Conservation (phyloP, 2,329 filamentous ascomycete species). For the Microthyrium microscopicum region DNA sequence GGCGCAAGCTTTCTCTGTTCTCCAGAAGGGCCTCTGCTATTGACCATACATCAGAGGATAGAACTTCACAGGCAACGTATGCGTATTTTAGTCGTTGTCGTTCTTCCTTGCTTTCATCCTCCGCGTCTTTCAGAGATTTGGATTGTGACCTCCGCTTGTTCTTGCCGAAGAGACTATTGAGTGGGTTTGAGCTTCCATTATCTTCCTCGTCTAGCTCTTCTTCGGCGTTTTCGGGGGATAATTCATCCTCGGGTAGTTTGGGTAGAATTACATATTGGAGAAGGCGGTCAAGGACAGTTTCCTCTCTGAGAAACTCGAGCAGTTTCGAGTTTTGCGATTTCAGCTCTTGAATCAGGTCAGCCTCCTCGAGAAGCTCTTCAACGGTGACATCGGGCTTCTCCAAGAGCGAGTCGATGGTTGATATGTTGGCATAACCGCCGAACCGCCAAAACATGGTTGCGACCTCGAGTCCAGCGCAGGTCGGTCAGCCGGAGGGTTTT, state of each 20-base stretch:
- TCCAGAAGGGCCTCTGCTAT: conserved; percentile 87
- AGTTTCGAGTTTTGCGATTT: conserved; percentile 97
- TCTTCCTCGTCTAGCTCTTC: conserved; percentile 30
- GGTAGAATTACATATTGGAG: conserved; percentile 85
- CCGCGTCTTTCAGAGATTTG: conserved; percentile 25
- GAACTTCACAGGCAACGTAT: conserved; percentile 79
- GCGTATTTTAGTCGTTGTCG: conserved; percentile 88
- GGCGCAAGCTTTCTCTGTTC: conserved; percentile 57
- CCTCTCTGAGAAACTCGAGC: conserved; percentile 85
- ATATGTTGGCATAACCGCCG: conserved; percentile 95
- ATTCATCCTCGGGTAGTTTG: conserved; percentile 27
- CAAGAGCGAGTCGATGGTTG: conserved; percentile 88
- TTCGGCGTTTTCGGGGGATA: conserved; percentile 30
- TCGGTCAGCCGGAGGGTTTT: too few species aligned
- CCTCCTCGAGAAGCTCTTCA: conserved; percentile 90
- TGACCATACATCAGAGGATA: conserved; percentile 93
- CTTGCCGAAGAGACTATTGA: conserved; percentile 28
- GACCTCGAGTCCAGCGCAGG: too few species aligned
- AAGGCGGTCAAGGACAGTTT: conserved; percentile 65
- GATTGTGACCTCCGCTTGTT: conserved; percentile 21
- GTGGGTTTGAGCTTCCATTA: conserved; percentile 17
- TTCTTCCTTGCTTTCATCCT: conserved; percentile 57
- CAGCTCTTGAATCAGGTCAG: conserved; percentile 89
- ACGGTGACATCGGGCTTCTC: conserved; percentile 89
- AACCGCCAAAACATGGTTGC: conserved; percentile 98